A percentile compares a stretch with the other conserved stretches of the same genome.
Conservation (phyloP, 768 basidiomycete species). For the Dendrothele bispora region DNA sequence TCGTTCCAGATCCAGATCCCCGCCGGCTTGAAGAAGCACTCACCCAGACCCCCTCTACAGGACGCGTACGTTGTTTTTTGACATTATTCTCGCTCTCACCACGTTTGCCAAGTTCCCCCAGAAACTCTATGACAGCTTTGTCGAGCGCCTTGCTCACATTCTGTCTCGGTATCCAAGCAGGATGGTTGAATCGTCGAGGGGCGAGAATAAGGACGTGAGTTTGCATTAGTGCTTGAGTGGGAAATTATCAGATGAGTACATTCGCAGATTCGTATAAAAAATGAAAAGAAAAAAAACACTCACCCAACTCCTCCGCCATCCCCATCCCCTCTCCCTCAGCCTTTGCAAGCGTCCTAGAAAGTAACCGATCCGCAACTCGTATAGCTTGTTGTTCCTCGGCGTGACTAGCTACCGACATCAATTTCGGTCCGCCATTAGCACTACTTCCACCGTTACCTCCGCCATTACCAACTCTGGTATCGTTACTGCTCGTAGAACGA, state of each 20-base stretch:
- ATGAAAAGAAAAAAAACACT: not conserved
- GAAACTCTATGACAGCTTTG: constrained; percentile 36
- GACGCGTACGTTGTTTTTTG: not conserved
- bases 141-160: constrained; percentile 40
- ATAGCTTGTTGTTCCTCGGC: constrained; percentile 30
- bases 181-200: constrained; percentile 25
- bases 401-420: constrained; percentile 14
- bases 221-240: constrained; percentile 19
- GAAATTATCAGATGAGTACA: not conserved
- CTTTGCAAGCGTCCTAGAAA: constrained; percentile 35
- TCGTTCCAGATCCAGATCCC: constrained; percentile 15
- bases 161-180: constrained; percentile 34
- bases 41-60: no score
- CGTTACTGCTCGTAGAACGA: not conserved
- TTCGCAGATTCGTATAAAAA: not conserved
- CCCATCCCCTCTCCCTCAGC: constrained; percentile 32
- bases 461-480: no score
- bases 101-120: constrained; percentile 28
- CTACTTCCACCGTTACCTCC: no score
- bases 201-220: constrained; percentile 26
- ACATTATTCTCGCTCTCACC: not conserved
- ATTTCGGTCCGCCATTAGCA: no score
- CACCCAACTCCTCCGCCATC: constrained; percentile 37
- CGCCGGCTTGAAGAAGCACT: no score
- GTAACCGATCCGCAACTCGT: constrained; percentile 32